phyloP scores from a whole-genome alignment of 257 asterid genomes.

The Cordia subcordata region DNA sequence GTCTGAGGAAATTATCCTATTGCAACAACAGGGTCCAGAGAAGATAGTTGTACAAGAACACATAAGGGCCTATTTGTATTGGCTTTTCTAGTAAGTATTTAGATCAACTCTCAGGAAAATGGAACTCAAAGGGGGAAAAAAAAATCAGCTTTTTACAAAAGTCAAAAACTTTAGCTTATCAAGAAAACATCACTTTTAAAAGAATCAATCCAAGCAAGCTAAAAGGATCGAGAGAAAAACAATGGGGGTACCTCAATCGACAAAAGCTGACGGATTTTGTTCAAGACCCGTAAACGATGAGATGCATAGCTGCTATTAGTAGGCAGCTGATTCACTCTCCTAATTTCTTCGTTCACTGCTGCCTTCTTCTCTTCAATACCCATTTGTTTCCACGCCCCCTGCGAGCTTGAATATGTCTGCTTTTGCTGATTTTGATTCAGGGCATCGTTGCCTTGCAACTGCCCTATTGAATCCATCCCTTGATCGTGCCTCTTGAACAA shows the following conservation, averaged over 20 bases:
- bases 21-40: no score
- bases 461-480: conserved; percentile 16
- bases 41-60: no score
- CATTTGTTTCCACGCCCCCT: conserved; percentile 18
- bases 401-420: conserved; percentile 15
- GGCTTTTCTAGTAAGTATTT: no score
- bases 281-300: conserved; percentile 67
- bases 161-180: no score
- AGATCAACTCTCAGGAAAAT: no score
- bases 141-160: no score
- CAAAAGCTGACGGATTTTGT: conserved; percentile 59
- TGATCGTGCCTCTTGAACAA: no score
- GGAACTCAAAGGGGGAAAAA: no score
- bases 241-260: conserved; percentile 62
- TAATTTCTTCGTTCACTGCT: conserved; percentile 51
- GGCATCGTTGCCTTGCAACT: conserved; percentile 12
- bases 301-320: conserved; percentile 57
- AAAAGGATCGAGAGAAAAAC: no score
- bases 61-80: no score
- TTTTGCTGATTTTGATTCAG: conserved; percentile 21
- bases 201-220: no score
- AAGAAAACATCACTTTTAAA: no score
- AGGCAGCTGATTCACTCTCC: conserved; percentile 50
- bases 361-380: conserved; percentile 44
- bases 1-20: background rate